These are phyloP conservation scores for Volvariella volvacea DNA, from an alignment of 1,284 basidiomycete genomes.

Conservation along the genomic window DNA sequence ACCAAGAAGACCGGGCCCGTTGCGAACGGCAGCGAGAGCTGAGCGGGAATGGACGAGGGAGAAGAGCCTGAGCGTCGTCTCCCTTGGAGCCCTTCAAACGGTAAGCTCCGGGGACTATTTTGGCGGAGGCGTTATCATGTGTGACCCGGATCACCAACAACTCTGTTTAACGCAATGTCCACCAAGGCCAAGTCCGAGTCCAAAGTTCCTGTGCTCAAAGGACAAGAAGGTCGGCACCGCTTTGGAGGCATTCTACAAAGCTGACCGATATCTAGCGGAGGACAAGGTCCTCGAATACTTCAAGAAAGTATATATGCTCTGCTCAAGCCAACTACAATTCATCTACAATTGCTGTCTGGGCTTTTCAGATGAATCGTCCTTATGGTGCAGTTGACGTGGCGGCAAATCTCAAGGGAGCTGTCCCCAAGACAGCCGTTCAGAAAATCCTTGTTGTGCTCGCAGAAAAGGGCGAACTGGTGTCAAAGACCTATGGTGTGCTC, in stretches of 20 bases:
- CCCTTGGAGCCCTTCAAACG: not conserved
- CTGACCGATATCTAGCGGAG: slow-evolving; percentile 43
- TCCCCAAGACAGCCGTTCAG: slow-evolving; percentile 75
- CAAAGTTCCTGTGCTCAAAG: slow-evolving; percentile 60
- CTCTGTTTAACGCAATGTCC: slow-evolving; percentile 21
- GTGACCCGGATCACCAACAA: not conserved
- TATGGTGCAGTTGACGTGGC: slow-evolving; percentile 81
- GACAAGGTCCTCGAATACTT: slow-evolving; percentile 69
- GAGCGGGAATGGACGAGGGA: no score
- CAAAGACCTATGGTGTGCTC: slow-evolving; percentile 69
- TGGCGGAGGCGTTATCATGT: not conserved
- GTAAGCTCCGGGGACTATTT: not conserved
- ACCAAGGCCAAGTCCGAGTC: slow-evolving; percentile 43
- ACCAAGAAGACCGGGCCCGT: no score
- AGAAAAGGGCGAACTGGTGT: slow-evolving; percentile 67
- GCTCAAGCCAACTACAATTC: not conserved
- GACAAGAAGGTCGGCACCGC: slow-evolving; percentile 48
- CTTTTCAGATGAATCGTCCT: slow-evolving; percentile 71
- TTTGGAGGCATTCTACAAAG: slow-evolving; percentile 3
- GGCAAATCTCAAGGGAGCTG: slow-evolving; percentile 80
- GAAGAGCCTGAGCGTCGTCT: no score
- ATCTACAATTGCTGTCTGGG: slow-evolving; percentile 7
- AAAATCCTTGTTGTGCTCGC: slow-evolving; percentile 76
- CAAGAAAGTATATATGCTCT: slow-evolving; percentile 45
- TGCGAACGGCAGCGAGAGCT: no score